A percentile compares a stretch with the other conserved stretches of the same genome.
phyloP scores from a whole-genome alignment of 225 moss, liverwort and hornwort species.

The Bryoerythrophyllum caledonicum region DNA sequence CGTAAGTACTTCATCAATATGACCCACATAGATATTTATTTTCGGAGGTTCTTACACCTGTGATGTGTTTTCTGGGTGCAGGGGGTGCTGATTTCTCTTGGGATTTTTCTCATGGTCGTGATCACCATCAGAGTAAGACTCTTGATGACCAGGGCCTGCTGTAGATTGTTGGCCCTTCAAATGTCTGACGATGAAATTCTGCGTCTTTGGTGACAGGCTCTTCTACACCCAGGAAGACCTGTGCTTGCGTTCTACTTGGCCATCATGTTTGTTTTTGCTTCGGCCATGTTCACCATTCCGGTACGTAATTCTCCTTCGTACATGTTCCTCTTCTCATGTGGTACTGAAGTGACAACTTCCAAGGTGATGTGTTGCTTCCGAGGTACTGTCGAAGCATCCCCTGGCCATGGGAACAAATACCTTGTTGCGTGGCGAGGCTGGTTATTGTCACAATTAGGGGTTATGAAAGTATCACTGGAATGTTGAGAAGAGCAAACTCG shows the following conservation, averaged over 20 bases:
- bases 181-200: too few species aligned
- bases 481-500: too few species aligned
- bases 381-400: too few species aligned
- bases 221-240: constrained; percentile 31
- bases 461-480: too few species aligned
- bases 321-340: background rate
- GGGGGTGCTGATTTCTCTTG: constrained; percentile 50
- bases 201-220: constrained; percentile 28
- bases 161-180: too few species aligned
- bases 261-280: constrained; percentile 39
- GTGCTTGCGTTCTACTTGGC: constrained; percentile 39
- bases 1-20: constrained; percentile 18
- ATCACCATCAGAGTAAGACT: constrained; percentile 42
- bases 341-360: background rate
- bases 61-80: constrained; percentile 24
- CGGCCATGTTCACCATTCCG: constrained; percentile 44
- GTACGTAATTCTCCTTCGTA: constrained; percentile 28
- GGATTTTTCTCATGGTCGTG: constrained; percentile 56
- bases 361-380: background rate
- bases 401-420: too few species aligned
- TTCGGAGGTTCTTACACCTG: background rate
- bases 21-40: background rate
- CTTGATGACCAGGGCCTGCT: background rate
- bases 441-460: too few species aligned
- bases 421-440: too few species aligned